phyloP scores from a whole-genome alignment of 495 filamentous ascomycete species.

The Cercophora sp. region DNA sequence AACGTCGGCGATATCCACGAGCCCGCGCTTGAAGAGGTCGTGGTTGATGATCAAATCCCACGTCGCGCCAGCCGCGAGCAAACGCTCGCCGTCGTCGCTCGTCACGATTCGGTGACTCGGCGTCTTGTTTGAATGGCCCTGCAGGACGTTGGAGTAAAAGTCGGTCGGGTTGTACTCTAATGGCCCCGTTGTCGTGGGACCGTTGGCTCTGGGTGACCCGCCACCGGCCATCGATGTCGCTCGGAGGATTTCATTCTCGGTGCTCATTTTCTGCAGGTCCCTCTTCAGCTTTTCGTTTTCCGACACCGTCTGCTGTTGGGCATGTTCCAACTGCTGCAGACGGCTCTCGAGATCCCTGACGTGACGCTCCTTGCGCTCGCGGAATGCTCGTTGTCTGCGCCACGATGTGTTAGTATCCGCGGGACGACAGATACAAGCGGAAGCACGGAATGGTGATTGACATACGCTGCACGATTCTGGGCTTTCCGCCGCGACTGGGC shows the following conservation, averaged over 20 bases:
- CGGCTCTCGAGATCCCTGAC: slow-evolving; percentile 90
- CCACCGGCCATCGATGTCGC: slow-evolving; percentile 54
- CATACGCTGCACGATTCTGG: slow-evolving; percentile 95
- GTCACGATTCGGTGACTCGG: slow-evolving; percentile 67
- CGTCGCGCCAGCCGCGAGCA: slow-evolving; percentile 75
- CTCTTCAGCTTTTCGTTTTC: slow-evolving; percentile 85
- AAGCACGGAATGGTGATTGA: too few species aligned
- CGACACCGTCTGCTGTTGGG: slow-evolving; percentile 35
- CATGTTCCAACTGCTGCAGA: slow-evolving; percentile 66
- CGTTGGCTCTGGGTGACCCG: slow-evolving; percentile 23
- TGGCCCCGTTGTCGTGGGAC: slow-evolving; percentile 55
- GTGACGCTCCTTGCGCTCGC: slow-evolving; percentile 92
- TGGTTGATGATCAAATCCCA: slow-evolving; percentile 91
- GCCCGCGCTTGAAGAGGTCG: slow-evolving; percentile 69
- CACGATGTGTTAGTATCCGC: too few species aligned
- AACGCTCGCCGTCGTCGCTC: slow-evolving; percentile 64
- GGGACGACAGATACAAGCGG: too few species aligned
- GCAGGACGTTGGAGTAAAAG: slow-evolving; percentile 55
- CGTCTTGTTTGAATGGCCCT: slow-evolving; percentile 54
- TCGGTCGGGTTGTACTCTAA: slow-evolving; percentile 71
- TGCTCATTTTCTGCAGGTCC: slow-evolving; percentile 71
- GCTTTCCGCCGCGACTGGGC: slow-evolving; percentile 86
- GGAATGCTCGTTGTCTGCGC: slow-evolving; percentile 85
- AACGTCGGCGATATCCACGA: slow-evolving; percentile 81
- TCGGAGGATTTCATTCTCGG: slow-evolving; percentile 93